A percentile compares a stretch with the other conserved stretches of the same genome.
Evolutionary conservation across 768 basidiomycete species (phyloP).

Genomic region (Rhodotorula toruloides): DNA sequence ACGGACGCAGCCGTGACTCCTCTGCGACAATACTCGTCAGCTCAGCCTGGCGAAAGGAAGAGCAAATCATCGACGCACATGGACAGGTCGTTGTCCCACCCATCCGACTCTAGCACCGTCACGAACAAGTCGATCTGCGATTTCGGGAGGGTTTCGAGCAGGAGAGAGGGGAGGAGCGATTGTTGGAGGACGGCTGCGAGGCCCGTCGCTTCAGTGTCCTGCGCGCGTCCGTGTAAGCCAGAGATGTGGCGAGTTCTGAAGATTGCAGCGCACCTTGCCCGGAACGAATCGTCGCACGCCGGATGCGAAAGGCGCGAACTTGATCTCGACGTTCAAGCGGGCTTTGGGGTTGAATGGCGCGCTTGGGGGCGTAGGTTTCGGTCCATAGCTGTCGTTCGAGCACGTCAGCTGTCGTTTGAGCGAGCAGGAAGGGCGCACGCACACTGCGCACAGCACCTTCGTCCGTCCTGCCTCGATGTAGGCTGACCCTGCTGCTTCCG

Average conservation of each 20-base stretch:
- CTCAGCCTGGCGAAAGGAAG: background rate
- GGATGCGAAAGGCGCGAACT: conserved; percentile 92
- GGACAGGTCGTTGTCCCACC: conserved; percentile 75
- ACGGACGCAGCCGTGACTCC: conserved; percentile 81
- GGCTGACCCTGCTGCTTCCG: conserved; percentile 90
- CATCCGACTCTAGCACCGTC: conserved; percentile 81
- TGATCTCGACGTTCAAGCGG: conserved; percentile 86
- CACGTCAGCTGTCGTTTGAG: background rate
- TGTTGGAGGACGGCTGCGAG: conserved; percentile 79
- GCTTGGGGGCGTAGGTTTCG: conserved; percentile 47
- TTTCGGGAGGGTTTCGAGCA: conserved; percentile 87
- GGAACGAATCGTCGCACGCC: conserved; percentile 64
- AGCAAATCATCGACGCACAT: conserved; percentile 7
- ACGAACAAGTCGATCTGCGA: conserved; percentile 87
- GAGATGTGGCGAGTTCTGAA: background rate
- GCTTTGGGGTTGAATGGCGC: conserved; percentile 60
- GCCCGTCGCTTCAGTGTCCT: conserved; percentile 93
- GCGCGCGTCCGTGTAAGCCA: background rate
- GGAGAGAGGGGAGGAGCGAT: conserved; percentile 72
- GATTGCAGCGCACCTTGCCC: conserved; percentile 60
- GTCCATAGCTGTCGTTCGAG: conserved; percentile 58
- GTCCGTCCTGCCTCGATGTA: conserved; percentile 89
- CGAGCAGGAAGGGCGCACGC: conserved; percentile 46
- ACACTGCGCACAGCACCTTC: conserved; percentile 97
- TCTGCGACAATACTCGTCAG: conserved; percentile 43